These are phyloP conservation scores for Fraxinus angustifolia DNA, from an alignment of 305 asterid genomes.

Conservation along the genomic window DNA sequence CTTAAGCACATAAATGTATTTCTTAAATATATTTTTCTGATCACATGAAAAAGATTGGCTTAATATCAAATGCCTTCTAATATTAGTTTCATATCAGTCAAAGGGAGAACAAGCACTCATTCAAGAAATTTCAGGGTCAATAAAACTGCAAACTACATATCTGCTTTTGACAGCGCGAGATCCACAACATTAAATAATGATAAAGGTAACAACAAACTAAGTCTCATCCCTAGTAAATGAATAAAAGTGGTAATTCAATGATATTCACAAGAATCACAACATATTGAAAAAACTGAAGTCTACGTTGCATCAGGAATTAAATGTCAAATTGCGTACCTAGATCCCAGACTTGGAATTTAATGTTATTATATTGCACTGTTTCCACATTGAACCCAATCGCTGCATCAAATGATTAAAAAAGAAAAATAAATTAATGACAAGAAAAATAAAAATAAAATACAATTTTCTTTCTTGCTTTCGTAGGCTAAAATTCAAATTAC, in stretches of 20 bases:
- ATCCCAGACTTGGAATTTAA: constrained; percentile 98
- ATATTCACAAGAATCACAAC: background rate
- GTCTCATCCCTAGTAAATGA: background rate
- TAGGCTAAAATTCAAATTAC: background rate
- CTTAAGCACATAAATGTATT: background rate
- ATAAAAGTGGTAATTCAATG: background rate
- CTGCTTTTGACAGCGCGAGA: background rate
- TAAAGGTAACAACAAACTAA: background rate
- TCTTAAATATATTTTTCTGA: background rate
- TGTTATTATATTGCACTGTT: constrained; percentile 87
- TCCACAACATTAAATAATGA: background rate
- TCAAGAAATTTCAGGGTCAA: background rate
- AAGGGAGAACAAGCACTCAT: background rate
- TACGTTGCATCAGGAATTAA: constrained; percentile 1
- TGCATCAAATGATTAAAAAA: constrained; percentile 36
- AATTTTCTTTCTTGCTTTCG: background rate
- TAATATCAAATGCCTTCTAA: background rate
- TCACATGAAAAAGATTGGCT: background rate
- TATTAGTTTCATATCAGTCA: background rate
- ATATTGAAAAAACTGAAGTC: background rate
- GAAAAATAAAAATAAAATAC: background rate
- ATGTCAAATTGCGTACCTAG: constrained; percentile 48
- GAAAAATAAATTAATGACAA: background rate
- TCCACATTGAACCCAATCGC: constrained; percentile 98
- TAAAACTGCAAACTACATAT: background rate